Conservation (phyloP, 2,329 filamentous ascomycete species). For the Talaromyces sp. region DNA sequence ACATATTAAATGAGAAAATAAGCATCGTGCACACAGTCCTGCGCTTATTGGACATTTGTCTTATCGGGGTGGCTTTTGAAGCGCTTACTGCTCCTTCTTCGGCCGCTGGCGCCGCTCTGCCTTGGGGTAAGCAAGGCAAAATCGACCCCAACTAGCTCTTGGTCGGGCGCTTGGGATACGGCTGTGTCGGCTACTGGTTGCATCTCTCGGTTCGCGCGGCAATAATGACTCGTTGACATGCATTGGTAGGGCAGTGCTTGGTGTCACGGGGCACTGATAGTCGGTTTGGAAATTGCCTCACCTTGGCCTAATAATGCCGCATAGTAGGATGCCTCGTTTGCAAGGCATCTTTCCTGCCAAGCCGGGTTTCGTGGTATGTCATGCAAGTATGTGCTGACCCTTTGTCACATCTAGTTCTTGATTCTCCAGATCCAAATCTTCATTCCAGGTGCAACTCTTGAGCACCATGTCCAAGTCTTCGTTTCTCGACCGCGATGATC, state of each 20-base stretch:
- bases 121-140: neutral
- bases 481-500: conserved; percentile 20
- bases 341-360: neutral
- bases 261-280: neutral
- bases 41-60: neutral
- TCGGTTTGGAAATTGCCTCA: neutral
- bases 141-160: too few species aligned
- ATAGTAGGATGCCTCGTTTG: neutral
- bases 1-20: neutral
- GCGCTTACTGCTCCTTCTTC: neutral
- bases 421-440: neutral
- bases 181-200: neutral
- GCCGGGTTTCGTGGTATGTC: neutral
- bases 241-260: neutral
- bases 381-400: neutral
- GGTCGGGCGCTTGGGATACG: neutral
- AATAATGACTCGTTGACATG: neutral
- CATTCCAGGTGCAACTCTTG: too few species aligned
- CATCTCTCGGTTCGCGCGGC: neutral
- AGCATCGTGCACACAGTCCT: neutral
- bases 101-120: neutral
- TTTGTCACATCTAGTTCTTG: neutral
- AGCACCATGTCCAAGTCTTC: conserved; percentile 9
- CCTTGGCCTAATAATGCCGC: neutral
- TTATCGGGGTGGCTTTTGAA: neutral